These are phyloP conservation scores for Saccharomyces hybrid DNA, from an alignment of 1,139 yeast species.

Conservation along the genomic window DNA sequence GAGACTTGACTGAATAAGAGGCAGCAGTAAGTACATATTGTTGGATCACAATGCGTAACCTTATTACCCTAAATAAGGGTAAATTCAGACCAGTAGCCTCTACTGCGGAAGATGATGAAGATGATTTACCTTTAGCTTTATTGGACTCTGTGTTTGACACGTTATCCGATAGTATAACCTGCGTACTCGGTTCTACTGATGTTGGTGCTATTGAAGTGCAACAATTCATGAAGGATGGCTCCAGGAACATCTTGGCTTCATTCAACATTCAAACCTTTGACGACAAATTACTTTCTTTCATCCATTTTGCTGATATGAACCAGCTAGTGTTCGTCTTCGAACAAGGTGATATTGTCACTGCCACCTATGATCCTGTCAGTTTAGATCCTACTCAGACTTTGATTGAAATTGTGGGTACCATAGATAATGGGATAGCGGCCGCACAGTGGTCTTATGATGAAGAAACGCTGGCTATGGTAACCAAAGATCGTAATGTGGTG, in stretches of 20 bases:
- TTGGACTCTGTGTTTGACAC: conserved; percentile 62
- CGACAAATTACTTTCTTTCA: conserved; percentile 42
- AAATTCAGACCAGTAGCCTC: conserved; percentile 40
- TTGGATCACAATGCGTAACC: conserved; percentile 48
- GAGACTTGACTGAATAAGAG: background rate
- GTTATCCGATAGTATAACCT: conserved; percentile 64
- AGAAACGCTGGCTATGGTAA: conserved; percentile 66
- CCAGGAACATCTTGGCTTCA: conserved; percentile 46
- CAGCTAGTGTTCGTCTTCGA: conserved; percentile 56
- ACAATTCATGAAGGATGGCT: conserved; percentile 55
- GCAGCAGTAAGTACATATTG: no score
- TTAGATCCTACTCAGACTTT: conserved; percentile 46
- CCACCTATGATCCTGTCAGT: conserved; percentile 45
- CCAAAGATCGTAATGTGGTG: conserved; percentile 53
- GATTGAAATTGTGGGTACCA: conserved; percentile 75
- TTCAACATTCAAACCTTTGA: conserved; percentile 40
- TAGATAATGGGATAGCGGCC: conserved; percentile 66
- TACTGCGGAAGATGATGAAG: conserved; percentile 48
- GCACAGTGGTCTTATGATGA: conserved; percentile 92
- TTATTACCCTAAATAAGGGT: conserved; percentile 54
- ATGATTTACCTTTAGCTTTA: conserved; percentile 16
- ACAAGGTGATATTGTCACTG: conserved; percentile 61
- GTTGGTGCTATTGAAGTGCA: conserved; percentile 52
- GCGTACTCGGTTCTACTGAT: conserved; percentile 56
- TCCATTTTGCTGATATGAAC: conserved; percentile 57